Evolutionary conservation across 176 grass and related monocot genomes (phyloP).

Genomic region (Zoysia pacifica): DNA sequence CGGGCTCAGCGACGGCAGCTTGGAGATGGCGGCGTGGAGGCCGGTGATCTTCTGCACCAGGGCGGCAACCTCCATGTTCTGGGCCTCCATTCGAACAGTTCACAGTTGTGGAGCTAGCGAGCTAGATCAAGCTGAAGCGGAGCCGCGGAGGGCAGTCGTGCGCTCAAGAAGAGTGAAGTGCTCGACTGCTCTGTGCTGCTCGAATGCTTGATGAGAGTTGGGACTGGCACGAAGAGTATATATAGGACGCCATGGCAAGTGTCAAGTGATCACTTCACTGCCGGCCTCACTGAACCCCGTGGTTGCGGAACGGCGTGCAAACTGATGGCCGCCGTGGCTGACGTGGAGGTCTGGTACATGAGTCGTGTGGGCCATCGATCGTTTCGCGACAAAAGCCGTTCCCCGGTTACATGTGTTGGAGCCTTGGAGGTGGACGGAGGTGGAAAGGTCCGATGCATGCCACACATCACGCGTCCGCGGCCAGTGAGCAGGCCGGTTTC

Average conservation of each 20-base stretch:
- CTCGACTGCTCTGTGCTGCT: conserved; percentile 19
- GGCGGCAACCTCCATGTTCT: conserved; percentile 45
- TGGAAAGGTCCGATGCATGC: neutral
- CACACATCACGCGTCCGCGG: conserved; percentile 22
- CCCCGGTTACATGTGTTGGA: neutral
- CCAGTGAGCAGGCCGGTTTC: neutral
- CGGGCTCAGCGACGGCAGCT: conserved; percentile 61
- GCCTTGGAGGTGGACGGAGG: neutral
- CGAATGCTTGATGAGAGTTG: conserved; percentile 29
- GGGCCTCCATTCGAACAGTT: conserved; percentile 35
- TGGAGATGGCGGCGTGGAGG: conserved; percentile 49
- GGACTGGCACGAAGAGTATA: neutral
- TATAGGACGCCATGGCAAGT: neutral
- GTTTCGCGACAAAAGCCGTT: neutral
- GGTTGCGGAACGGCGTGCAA: conserved; percentile 6
- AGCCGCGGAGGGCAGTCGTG: neutral
- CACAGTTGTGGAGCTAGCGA: neutral
- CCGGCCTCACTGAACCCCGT: neutral
- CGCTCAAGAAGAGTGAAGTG: neutral
- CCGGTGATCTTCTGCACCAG: conserved; percentile 56
- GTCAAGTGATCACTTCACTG: neutral
- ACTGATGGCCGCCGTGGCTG: conserved; percentile 13
- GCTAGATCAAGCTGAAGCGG: neutral
- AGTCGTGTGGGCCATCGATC: neutral
- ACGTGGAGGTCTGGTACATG: neutral